A percentile compares a stretch with the other conserved stretches of the same genome.
Conservation (phyloP, 169 alveolate genomes). For the Besnoitia besnoiti region DNA sequence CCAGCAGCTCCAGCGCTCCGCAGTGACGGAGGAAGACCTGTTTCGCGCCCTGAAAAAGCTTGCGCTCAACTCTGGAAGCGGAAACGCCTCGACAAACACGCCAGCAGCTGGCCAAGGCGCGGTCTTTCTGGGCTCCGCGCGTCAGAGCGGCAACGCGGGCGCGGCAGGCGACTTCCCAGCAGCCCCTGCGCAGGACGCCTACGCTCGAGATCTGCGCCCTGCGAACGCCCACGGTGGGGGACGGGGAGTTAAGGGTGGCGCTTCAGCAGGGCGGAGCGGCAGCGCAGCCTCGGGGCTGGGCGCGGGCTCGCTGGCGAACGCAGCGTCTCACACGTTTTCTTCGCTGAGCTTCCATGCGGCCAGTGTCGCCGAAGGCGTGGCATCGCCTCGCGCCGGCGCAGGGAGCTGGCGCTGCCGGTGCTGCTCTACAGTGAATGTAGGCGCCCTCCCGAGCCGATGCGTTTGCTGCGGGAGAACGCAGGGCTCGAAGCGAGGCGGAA, state of each 20-base stretch:
- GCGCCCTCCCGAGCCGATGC: not conserved
- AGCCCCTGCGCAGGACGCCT: not conserved
- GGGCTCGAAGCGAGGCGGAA: not conserved
- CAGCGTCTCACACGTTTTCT: not conserved
- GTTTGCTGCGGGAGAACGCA: not conserved
- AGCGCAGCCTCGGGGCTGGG: not conserved
- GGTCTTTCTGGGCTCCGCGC: not conserved
- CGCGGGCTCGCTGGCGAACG: not conserved
- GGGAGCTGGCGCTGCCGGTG: not conserved
- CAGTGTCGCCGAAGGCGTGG: not conserved
- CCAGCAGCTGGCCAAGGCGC: not conserved
- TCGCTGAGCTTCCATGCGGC: not conserved
- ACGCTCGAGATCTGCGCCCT: not conserved
- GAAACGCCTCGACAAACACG: not conserved
- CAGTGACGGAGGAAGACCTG: not conserved
- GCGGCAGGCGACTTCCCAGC: not conserved
- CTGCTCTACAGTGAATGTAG: not conserved
- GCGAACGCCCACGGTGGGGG: not conserved
- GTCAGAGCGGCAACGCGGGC: not conserved
- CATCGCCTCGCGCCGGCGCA: not conserved
- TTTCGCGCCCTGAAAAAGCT: slow-evolving; percentile 11
- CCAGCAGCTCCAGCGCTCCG: not conserved
- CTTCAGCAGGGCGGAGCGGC: not conserved
- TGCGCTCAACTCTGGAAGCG: slow-evolving; percentile 1
- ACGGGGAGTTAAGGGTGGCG: not conserved